These are phyloP conservation scores for Kazachstania africana DNA, from an alignment of 805 yeast species.

Conservation along the genomic window DNA sequence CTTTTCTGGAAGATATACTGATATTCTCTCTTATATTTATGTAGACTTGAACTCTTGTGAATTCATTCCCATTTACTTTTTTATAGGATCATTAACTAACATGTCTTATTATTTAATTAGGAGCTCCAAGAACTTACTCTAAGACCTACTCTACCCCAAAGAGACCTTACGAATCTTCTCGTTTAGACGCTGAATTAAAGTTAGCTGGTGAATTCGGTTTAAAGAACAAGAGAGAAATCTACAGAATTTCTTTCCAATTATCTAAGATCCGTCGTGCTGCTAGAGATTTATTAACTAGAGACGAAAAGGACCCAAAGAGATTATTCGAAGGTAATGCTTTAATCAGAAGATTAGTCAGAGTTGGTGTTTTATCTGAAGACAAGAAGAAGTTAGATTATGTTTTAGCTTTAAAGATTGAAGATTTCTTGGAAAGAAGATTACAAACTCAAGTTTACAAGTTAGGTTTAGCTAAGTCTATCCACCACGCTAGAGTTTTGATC, in stretches of 20 bases:
- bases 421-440: slow-evolving; percentile 99
- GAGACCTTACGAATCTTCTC: slow-evolving; percentile 98
- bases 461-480: slow-evolving; percentile 98
- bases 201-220: slow-evolving; percentile 99
- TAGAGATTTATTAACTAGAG: slow-evolving; percentile 99
- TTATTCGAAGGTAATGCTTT: slow-evolving; percentile 99
- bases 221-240: slow-evolving; percentile 99
- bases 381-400: slow-evolving; percentile 99
- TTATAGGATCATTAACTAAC: slow-evolving; percentile 5
- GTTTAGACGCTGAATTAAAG: slow-evolving; percentile 98
- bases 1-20: neutral
- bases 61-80: neutral
- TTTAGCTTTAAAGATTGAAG: slow-evolving; percentile 94
- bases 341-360: slow-evolving; percentile 98
- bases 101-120: slow-evolving; percentile 28
- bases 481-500: slow-evolving; percentile 99
- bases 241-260: slow-evolving; percentile 98
- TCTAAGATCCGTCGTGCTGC: slow-evolving; percentile 99
- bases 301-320: slow-evolving; percentile 99
- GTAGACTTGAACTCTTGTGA: slow-evolving; percentile 10
- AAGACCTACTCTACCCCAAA: slow-evolving; percentile 99
- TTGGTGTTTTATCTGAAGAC: slow-evolving; percentile 98
- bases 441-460: slow-evolving; percentile 99
- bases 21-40: slow-evolving; percentile 4
- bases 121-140: slow-evolving; percentile 99